Percentiles rank a stretch among this genome's conserved stretches.
These are phyloP conservation scores for Leishmania tropica DNA, from an alignment of 208 protist genomes.

Conservation along the genomic window DNA sequence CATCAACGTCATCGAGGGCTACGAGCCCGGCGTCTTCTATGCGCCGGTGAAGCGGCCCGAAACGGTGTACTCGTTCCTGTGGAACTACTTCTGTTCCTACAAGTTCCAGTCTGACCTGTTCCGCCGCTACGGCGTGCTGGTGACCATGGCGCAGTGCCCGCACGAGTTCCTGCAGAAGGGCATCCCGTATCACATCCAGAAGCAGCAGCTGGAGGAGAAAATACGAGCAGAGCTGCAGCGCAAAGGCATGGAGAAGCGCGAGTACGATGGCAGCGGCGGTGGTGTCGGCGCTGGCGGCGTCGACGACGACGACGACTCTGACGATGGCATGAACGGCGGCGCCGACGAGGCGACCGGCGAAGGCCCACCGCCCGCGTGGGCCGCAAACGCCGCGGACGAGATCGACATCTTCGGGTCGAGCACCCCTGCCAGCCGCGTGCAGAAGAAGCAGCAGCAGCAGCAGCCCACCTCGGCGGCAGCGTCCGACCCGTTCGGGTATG, in stretches of 20 bases:
- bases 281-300: constrained; percentile 3
- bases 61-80: constrained; percentile 75
- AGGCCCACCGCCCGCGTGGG: constrained; percentile 25
- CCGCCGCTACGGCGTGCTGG: constrained; percentile 68
- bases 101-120: constrained; percentile 72
- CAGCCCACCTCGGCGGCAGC: neutral
- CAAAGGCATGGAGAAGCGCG: constrained; percentile 22
- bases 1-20: constrained; percentile 79
- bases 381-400: constrained; percentile 28
- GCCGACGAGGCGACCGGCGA: constrained; percentile 6
- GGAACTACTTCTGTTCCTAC: constrained; percentile 80
- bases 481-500: neutral
- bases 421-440: neutral
- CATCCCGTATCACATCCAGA: constrained; percentile 56
- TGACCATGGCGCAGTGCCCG: constrained; percentile 81
- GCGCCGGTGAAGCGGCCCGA: constrained; percentile 77
- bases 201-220: constrained; percentile 46
- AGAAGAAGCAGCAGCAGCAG: neutral
- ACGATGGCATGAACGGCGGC: constrained; percentile 21
- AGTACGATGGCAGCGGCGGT: constrained; percentile 5
- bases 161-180: constrained; percentile 76
- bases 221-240: constrained; percentile 33
- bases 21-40: constrained; percentile 82
- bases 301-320: constrained; percentile 17
- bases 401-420: constrained; percentile 49